Base-by-base conservation (phyloP, 1,284 basidiomycete genomes). In the Somion occarium region DNA sequence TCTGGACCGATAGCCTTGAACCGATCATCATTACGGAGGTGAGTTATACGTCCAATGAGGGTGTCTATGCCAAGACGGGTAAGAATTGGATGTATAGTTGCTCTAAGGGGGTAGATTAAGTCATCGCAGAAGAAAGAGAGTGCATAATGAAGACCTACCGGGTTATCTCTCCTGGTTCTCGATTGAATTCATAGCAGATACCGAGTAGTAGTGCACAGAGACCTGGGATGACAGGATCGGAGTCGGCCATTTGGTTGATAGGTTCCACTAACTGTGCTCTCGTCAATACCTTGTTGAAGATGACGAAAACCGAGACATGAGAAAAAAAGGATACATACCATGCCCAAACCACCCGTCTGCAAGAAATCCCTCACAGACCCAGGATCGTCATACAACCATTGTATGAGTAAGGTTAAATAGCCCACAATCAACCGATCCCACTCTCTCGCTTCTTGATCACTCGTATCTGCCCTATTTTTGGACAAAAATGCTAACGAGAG, bases 381-480 rank as follows among this genome's bases (percentile, higher is more conserved):
- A 0, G 93, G 86, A 57, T 95, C 93, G 60, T 98, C 94, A 93
- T 94, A 98, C n/a, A 98, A 74, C 96, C 96, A 99, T 49, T 92
- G 89, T 15, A 83, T 78, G 19, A 99, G 74, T 44, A 97, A 69
- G 38, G 83, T 81, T 39, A 98, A 74, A 66, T 98, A 96, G 1
- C 86, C 90, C 3, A 92, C 84, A 63, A 94, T 85, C 52, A 98
- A 74, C 53, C 93, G 77, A 56, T 93, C 92, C 93, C 94, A 98
- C 59, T 95, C 93, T 50, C 82, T 70, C 3, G 78, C 73, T 58
- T 90, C 83, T 46, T 73, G 68, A 57, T 78, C 75, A 26, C 85
- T 90, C 59, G 78, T 80, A 71, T 90, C 72, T 63, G 86, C 73
- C n/a, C 82, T 73, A 2, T 79, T 79, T 12, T 85, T 78, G 13